Evolutionary conservation across 441 rosid genomes (phyloP), one percentile per base, ranked within the genome.

Genomic region (Pelargonium cotyledonis): DNA sequence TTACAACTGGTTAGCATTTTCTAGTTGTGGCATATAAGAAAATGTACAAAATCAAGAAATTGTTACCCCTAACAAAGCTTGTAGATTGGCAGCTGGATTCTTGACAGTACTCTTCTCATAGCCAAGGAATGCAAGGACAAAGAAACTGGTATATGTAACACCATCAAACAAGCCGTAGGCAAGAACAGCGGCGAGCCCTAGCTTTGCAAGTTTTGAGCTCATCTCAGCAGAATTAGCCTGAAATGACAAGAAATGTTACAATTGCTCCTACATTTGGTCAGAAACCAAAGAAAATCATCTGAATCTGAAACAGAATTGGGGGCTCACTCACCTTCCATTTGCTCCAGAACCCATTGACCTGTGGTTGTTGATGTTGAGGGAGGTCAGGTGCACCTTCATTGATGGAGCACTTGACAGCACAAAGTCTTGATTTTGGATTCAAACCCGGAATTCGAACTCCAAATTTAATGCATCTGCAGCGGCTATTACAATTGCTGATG

Each of bases 81-180:
- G 82, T 16, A 81, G 84, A 78, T 76, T 81, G 62, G 82, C 82
- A 18, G 78, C 82, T 21, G 82, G 82, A 58, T 81, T 78, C 47
- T 76, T 78, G 29, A 80, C 78, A 0, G 77, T 78, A 63, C 80
- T 81, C 76, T 81, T 78, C 70, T 78, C 84, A 65, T 78, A 81
- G 10, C 84, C 84, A 55, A 78, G 72, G 66, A 81, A 78, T 2
- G 80, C 84, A 46, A 76, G 73, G 19, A 78, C 73, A 61, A 78
- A 78, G 75, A 81, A 78, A 15, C 75, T 40, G 8, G 82, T 78
- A 57, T 81, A 81, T 55, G 80, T 76, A 55, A 81, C 76, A 15
- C 71, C 84, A 69, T 81, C 84, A 15, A 81, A 78, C 43, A 81
- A 67, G 10, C 84, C 82, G 61, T 76, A 78, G 1, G 78, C 84